Evolutionary conservation across 2,329 filamentous ascomycete species (phyloP), one percentile per base, ranked within the genome.

Genomic region (Davidsoniella australis): DNA sequence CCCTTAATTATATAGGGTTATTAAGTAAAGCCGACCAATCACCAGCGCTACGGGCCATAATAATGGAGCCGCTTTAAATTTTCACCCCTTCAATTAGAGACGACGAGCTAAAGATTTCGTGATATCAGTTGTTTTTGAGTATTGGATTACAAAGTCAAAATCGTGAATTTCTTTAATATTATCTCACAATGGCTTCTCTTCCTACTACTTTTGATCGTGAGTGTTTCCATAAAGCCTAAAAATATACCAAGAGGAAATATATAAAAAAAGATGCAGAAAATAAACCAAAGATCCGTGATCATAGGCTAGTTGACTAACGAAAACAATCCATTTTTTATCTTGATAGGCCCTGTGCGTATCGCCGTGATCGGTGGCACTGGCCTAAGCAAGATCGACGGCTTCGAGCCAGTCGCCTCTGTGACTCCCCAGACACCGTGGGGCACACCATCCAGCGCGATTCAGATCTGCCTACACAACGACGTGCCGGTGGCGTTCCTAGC

Each of bases 301-400:
- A 37, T 20, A 26, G 8, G 12, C 45, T 39, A 23, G 9, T 46
- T 50, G 47, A 54, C 48, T 49, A 40, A 48, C 47, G 10, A 20
- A 20, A 20, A 20, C 3, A 2, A 20, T 20, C 3, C 4, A 4
- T 20, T 4, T 33, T 33, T 8, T 9, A 10, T 33, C 43, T 43
- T 29, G 20, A 36, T 38, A 82, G 80, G 71, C 48, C 75, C 80
- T 48, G 80, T 93, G 59, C 77, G 80, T 57, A 91, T 95, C 60
- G 89, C 83, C 62, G 83, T 94, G 49, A 87, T 94, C 57, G 88
- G 88, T 64, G 91, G 91, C 58, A 98, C 91, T 38, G 91, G 91
- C 49, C 82, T 98, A 55, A 79, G 82, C 63, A 80, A 85, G 57
- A 82, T 98, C 56, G 81, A 86, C 24, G 81, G 82, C 65, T 96